These are phyloP conservation scores for Globisporangium cederbergense DNA, from an alignment of 352 stramenopile species.

Conservation along the genomic window DNA sequence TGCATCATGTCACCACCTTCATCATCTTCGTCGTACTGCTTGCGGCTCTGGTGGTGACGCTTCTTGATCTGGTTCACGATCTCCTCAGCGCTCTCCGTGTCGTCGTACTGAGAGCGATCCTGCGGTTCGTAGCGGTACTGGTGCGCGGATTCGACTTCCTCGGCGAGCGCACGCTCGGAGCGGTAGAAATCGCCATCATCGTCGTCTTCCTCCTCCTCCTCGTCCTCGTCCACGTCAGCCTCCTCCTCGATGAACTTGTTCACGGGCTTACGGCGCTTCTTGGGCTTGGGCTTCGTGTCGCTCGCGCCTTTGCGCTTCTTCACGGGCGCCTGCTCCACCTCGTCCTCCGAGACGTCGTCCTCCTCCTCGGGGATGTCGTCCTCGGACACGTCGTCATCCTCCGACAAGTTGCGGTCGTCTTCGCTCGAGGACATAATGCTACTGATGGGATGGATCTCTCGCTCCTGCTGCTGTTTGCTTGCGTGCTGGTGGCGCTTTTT, in stretches of 20 bases:
- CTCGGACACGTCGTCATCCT: constrained; percentile 38
- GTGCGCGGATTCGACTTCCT: constrained; percentile 64
- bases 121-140: constrained; percentile 78
- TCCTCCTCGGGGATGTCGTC: constrained; percentile 78
- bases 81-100: constrained; percentile 79
- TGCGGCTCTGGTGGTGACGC: constrained; percentile 81
- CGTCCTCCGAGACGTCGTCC: constrained; percentile 39
- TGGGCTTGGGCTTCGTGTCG: constrained; percentile 69
- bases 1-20: constrained; percentile 80
- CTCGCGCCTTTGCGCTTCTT: constrained; percentile 73
- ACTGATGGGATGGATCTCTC: neutral
- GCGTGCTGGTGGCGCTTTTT: neutral
- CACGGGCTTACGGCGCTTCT: constrained; percentile 80
- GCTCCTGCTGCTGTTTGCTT: constrained; percentile 1
- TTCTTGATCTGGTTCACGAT: constrained; percentile 89
- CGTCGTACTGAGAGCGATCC: constrained; percentile 66
- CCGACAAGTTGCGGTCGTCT: constrained; percentile 80
- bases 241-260: constrained; percentile 91
- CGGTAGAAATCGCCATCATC: constrained; percentile 74
- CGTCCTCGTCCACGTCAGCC: constrained; percentile 84
- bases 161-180: constrained; percentile 71
- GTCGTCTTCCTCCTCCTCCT: constrained; percentile 85
- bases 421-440: constrained; percentile 81
- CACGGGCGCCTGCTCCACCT: constrained; percentile 36
- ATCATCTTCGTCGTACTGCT: constrained; percentile 83